Evolutionary conservation across 352 stramenopile genomes (phyloP), one percentile per base, ranked within the genome.

Genomic region (Aphanomyces invadans): DNA sequence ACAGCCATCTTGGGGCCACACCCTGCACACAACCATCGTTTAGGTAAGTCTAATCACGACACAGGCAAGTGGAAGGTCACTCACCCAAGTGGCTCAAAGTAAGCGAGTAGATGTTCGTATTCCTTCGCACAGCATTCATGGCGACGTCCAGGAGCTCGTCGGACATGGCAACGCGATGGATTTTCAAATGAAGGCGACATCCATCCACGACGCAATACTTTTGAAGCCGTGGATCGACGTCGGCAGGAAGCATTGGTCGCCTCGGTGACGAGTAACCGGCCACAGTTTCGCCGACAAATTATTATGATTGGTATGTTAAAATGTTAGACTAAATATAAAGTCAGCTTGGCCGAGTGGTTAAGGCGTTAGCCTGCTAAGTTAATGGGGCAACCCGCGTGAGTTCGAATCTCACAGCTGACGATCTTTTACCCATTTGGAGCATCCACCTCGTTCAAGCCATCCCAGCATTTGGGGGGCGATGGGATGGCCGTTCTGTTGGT

Each of bases 1-100:
- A 67, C 60, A 4, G 60, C 60, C 11, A 67, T 33, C 60, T 67
- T 67, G 28, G 60, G 60, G 3, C 60, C 60, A 33, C 25, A n/a
- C 26, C 60, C 60, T 67, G 36, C 1, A n/a, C 29, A 33, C 10
- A 45, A 7, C 2, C 12, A 48, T n/a, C 5, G 53, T n/a, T 5
- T 39, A 19, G 23, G n/a, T n/a, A n/a, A n/a, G n/a, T n/a, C n/a
- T n/a, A n/a, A n/a, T n/a, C n/a, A n/a, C n/a, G n/a, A n/a, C n/a
- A n/a, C n/a, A n/a, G n/a, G n/a, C n/a, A n/a, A n/a, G n/a, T n/a
- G n/a, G n/a, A 26, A 4, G 17, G 32, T 46, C 3, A 17, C 29
- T 21, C 2, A 67, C 60, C 60, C 28, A 67, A 44, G 36, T 67
- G 21, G 31, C 38, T n/a, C 39, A 67, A 19, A 0, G 60, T 57